Conservation (phyloP, 1,284 basidiomycete species). For the Cryptococcus sp. region DNA sequence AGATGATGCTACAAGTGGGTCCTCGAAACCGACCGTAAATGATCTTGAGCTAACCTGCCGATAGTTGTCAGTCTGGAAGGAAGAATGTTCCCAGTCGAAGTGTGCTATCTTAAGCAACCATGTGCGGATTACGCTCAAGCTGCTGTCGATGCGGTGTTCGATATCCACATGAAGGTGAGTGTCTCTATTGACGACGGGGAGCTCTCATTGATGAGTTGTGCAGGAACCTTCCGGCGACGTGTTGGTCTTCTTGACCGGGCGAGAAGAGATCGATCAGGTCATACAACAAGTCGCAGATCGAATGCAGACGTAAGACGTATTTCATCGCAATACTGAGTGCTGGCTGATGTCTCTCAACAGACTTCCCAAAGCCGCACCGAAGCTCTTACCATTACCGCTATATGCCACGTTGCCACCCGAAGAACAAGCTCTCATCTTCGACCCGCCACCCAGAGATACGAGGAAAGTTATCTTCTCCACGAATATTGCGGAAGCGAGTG, state of each 20-base stretch:
- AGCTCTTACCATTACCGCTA: slow-evolving; percentile 71
- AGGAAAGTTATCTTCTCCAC: slow-evolving; percentile 92
- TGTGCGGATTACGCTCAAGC: slow-evolving; percentile 76
- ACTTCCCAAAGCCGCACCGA: slow-evolving; percentile 64
- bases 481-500: slow-evolving; percentile 96
- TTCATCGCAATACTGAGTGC: not conserved
- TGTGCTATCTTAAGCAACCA: slow-evolving; percentile 73
- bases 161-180: slow-evolving; percentile 77
- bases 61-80: slow-evolving; percentile 86
- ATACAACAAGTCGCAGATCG: slow-evolving; percentile 79
- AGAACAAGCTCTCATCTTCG: slow-evolving; percentile 84
- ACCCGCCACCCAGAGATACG: slow-evolving; percentile 67
- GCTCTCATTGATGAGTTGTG: slow-evolving; percentile 39
- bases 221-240: slow-evolving; percentile 78
- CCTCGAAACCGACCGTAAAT: not conserved
- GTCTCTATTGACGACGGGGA: slow-evolving; percentile 1
- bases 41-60: slow-evolving; percentile 58
- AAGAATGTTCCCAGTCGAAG: slow-evolving; percentile 85
- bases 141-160: slow-evolving; percentile 81
- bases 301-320: slow-evolving; percentile 65
- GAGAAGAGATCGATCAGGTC: slow-evolving; percentile 92
- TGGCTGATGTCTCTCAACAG: slow-evolving; percentile 52
- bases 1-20: slow-evolving; percentile 52
- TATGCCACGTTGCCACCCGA: slow-evolving; percentile 84
- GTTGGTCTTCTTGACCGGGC: slow-evolving; percentile 90